A percentile compares a stretch with the other conserved stretches of the same genome.
These are phyloP conservation scores for Fomitopsis pulvina DNA, from an alignment of 768 basidiomycete genomes.

Conservation along the genomic window DNA sequence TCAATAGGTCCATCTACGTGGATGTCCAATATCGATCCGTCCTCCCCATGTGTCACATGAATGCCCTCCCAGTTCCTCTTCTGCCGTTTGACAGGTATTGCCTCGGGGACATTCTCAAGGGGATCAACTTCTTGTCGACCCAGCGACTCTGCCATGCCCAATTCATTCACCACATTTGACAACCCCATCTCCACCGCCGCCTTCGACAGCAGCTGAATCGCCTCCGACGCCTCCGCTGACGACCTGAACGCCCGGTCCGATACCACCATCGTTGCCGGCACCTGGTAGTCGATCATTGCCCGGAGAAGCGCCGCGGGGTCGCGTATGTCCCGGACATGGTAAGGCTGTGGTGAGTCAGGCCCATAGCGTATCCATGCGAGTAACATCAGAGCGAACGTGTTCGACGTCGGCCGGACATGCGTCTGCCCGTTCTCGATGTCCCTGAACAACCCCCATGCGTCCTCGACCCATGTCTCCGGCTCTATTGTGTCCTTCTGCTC, in stretches of 20 bases:
- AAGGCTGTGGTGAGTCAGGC: slow-evolving; percentile 20
- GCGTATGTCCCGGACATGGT: slow-evolving; percentile 10
- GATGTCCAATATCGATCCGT: slow-evolving; percentile 16
- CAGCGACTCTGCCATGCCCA: slow-evolving; percentile 47
- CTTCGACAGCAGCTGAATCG: slow-evolving; percentile 50
- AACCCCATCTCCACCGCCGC: slow-evolving; percentile 54
- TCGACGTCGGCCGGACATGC: slow-evolving; percentile 40
- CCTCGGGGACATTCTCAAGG: slow-evolving; percentile 51
- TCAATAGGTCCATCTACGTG: slow-evolving; percentile 16
- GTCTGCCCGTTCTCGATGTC: slow-evolving; percentile 45
- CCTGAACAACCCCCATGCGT: slow-evolving; percentile 55
- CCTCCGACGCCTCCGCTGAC: slow-evolving; percentile 46
- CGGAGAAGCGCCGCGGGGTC: slow-evolving; percentile 21
- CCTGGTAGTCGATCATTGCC: slow-evolving; percentile 38
- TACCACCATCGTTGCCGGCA: slow-evolving; percentile 46
- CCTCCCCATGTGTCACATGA: slow-evolving; percentile 10
- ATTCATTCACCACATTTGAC: slow-evolving; percentile 42
- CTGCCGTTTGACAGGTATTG: slow-evolving; percentile 47
- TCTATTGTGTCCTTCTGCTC: slow-evolving; percentile 36
- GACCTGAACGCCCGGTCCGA: slow-evolving; percentile 49
- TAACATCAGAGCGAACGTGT: slow-evolving; percentile 68
- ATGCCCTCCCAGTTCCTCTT: slow-evolving; percentile 20
- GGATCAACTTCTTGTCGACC: slow-evolving; percentile 35
- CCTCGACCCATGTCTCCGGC: slow-evolving; percentile 50
- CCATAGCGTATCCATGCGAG: slow-evolving; percentile 44